Percentiles rank a stretch among this genome's conserved stretches.
Evolutionary conservation across 148 eudicot species (phyloP).

Genomic region (Vaccinium vitisidaea): DNA sequence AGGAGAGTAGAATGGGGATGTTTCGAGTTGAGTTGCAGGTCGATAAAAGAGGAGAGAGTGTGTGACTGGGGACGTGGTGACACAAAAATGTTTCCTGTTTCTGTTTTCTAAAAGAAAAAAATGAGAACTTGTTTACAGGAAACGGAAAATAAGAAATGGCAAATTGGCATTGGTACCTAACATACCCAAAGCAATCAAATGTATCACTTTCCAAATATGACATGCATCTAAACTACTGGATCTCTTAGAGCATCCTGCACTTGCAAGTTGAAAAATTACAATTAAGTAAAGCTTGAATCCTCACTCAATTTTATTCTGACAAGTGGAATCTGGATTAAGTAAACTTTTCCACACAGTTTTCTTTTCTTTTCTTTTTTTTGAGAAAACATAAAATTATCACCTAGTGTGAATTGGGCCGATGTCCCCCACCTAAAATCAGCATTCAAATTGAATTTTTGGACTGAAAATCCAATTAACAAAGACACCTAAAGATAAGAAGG

Average conservation of each 20-base stretch:
- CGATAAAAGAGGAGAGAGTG: not conserved
- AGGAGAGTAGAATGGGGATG: not conserved
- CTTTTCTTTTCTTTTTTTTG: no score
- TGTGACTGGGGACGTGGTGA: not conserved
- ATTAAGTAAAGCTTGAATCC: not conserved
- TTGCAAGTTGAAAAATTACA: not conserved
- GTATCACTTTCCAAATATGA: not conserved
- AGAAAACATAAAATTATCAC: no score
- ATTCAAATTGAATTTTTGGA: conserved; percentile 21
- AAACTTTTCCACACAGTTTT: not conserved
- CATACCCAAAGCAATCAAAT: not conserved
- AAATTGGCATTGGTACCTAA: not conserved
- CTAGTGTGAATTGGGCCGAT: no score
- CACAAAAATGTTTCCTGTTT: not conserved
- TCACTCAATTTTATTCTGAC: not conserved
- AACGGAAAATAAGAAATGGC: not conserved
- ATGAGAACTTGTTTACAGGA: not conserved
- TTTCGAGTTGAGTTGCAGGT: not conserved
- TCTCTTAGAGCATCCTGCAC: not conserved
- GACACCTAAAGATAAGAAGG: conserved; percentile 12
- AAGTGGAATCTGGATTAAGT: not conserved
- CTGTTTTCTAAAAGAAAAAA: not conserved
- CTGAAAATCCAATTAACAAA: conserved; percentile 15
- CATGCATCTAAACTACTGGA: not conserved
- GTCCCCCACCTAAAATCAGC: conserved; percentile 22